Evolutionary conservation across 345 rosid genomes (phyloP).

Genomic region (Brassica nigra): DNA sequence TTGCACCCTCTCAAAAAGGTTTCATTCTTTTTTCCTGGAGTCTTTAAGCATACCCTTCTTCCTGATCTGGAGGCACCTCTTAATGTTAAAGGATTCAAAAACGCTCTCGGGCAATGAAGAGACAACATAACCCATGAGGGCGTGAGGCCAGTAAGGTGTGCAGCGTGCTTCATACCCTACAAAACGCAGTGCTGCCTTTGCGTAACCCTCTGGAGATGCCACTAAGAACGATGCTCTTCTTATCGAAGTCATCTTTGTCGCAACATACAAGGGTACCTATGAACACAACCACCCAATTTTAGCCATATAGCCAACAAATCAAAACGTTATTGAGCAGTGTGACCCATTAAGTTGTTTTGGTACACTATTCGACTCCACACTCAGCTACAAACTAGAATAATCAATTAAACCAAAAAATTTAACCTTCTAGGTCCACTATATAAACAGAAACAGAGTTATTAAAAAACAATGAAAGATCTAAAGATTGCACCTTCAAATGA

Average conservation of each 20-base stretch:
- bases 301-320: slow-evolving; percentile 1
- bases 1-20: background rate
- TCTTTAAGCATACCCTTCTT: slow-evolving; percentile 75
- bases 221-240: slow-evolving; percentile 70
- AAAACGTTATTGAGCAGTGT: background rate
- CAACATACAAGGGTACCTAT: slow-evolving; percentile 85
- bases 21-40: slow-evolving; percentile 59
- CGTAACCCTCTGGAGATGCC: slow-evolving; percentile 73
- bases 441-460: background rate
- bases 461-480: background rate
- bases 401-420: background rate
- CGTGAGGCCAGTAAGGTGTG: slow-evolving; percentile 88
- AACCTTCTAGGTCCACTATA: background rate
- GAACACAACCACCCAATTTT: background rate
- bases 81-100: slow-evolving; percentile 56
- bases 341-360: slow-evolving; percentile 13
- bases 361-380: slow-evolving; percentile 13
- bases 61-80: slow-evolving; percentile 56
- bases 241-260: slow-evolving; percentile 84
- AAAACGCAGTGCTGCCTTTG: slow-evolving; percentile 61
- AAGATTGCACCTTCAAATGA: background rate
- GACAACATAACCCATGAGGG: slow-evolving; percentile 61
- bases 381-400: background rate
- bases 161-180: slow-evolving; percentile 73
- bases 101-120: slow-evolving; percentile 50